Base-by-base conservation (phyloP, 1,284 basidiomycete genomes). In the Ceratobasidium sp. region DNA sequence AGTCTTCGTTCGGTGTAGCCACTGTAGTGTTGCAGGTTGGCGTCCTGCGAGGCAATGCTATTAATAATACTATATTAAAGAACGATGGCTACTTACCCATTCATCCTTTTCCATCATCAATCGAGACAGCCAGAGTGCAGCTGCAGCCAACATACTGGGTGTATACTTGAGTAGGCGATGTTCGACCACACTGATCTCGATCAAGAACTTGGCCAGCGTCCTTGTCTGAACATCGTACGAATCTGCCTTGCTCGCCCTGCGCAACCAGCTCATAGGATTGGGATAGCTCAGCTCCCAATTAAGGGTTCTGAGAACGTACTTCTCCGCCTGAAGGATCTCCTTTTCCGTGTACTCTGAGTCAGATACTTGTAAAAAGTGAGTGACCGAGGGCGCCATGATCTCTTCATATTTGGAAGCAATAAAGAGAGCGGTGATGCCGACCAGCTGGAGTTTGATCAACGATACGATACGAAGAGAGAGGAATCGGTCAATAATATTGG, bases 401-500 rank as follows among this genome's bases (percentile, higher is more conserved):
- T 99, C 97, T 80, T 99, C 97, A 76, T 96, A 95, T 82, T 99
- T 99, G 58, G 94, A 89, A 0, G 97, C 90, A 75, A 99, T 86
- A 81, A 98, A 97, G 80, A 99, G 88, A 77, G 93, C 93, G 4
- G 96, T 95, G 74, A 98, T 86, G 73, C 97, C 97, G 67, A 98
- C 96, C n/a, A 98, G 89, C 81, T 98, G 97, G 52, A 98, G 88
- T 80, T 98, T 98, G 77, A 91, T 89, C 23, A 98, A 86, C 4
- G 95, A 96, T 58, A 98, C 93, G 59, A 93, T 90, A 8, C 96
- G 92, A 0, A 89, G 85, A 1, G 94, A 96, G 32, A 98, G 88
- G 87, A 99, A 98, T 64, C 97, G 94, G 82, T 99, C 97, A 78
- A 98, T 92, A 78, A 98, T 90, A 85, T 99, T 98, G 79, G 93